Conservation (phyloP, 2,329 filamentous ascomycete species). For the Verticillium alfalfae region DNA sequence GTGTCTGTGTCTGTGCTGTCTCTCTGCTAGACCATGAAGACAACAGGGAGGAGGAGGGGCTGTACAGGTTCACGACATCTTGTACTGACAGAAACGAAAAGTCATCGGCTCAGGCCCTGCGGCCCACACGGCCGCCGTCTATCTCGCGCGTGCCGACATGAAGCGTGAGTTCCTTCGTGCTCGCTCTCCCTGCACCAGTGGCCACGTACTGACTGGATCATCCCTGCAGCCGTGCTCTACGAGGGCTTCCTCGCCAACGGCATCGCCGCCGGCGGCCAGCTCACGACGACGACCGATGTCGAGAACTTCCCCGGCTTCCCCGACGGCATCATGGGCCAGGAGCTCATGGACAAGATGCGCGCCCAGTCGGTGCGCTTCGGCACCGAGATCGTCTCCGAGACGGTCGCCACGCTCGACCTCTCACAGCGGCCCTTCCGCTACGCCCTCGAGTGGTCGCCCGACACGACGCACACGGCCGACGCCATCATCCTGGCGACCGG, state of each 20-base stretch:
- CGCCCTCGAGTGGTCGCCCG: slow-evolving; percentile 84
- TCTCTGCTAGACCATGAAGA: too few relatives aligned
- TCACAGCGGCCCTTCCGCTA: slow-evolving; percentile 82
- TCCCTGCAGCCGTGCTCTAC: slow-evolving; percentile 68
- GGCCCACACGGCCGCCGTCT: slow-evolving; percentile 95
- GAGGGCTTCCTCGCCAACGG: slow-evolving; percentile 98
- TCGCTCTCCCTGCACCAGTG: not conserved
- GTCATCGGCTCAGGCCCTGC: slow-evolving; percentile 92
- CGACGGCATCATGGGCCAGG: slow-evolving; percentile 76
- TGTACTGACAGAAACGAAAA: slow-evolving; percentile 19
- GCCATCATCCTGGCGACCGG: slow-evolving; percentile 92
- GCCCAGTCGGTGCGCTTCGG: slow-evolving; percentile 87
- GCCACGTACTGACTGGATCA: not conserved
- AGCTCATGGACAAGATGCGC: slow-evolving; percentile 95
- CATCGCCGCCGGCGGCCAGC: slow-evolving; percentile 90
- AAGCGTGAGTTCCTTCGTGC: slow-evolving; percentile 52
- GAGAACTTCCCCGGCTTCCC: slow-evolving; percentile 98
- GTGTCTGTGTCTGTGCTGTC: too few relatives aligned
- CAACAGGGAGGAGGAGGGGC: not conserved
- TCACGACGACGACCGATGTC: slow-evolving; percentile 96
- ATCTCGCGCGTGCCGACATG: slow-evolving; percentile 89
- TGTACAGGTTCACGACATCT: not conserved
- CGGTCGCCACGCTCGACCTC: slow-evolving; percentile 82
- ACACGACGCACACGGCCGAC: slow-evolving; percentile 81
- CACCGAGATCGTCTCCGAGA: slow-evolving; percentile 89